These are phyloP conservation scores for Jackrogersella multiformis DNA, from an alignment of 495 filamentous ascomycete genomes.

Conservation along the genomic window DNA sequence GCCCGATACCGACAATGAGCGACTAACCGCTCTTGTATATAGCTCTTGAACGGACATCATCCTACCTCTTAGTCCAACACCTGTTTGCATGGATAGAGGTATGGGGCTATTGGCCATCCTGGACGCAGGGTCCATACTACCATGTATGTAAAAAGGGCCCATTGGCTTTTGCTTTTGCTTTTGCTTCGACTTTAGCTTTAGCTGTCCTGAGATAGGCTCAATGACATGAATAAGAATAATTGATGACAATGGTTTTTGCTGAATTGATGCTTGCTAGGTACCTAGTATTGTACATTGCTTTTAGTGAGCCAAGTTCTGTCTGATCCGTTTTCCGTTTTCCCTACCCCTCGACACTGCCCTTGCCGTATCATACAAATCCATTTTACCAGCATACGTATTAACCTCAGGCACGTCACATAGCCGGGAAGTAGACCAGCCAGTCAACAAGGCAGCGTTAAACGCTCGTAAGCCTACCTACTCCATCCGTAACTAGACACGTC, in stretches of 20 bases:
- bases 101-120: background rate
- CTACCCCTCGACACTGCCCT: background rate
- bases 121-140: too few relatives aligned
- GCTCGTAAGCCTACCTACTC: background rate
- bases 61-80: background rate
- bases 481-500: too few relatives aligned
- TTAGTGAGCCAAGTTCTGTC: constrained; percentile 14
- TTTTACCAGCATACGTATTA: constrained; percentile 3
- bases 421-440: background rate
- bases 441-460: background rate
- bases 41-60: background rate
- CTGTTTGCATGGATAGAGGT: background rate
- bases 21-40: background rate
- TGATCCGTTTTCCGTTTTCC: constrained; percentile 4
- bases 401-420: background rate
- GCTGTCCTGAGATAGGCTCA: background rate
- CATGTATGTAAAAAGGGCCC: background rate
- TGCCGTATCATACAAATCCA: constrained; percentile 7
- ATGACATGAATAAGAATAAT: background rate
- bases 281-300: constrained; percentile 2
- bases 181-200: background rate
- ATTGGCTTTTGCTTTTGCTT: too few relatives aligned
- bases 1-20: constrained; percentile 57
- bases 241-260: background rate
- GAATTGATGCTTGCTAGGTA: constrained; percentile 2